Base-by-base conservation (phyloP, 768 basidiomycete genomes). In the Sutorius australiensis region DNA sequence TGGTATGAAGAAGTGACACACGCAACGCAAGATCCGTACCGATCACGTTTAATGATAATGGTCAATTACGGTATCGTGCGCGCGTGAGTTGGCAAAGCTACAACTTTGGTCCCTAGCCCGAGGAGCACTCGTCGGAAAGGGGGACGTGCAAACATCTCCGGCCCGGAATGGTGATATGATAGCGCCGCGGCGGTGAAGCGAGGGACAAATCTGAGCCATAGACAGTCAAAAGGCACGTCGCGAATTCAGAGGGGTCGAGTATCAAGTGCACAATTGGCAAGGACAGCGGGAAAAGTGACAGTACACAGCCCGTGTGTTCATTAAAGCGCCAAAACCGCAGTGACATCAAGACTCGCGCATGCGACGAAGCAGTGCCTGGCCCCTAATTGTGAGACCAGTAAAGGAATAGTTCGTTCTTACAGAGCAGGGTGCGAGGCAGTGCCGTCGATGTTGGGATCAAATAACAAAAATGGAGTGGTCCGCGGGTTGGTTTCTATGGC, bases 11-110 rank as follows among this genome's bases (percentile, higher is more conserved):
- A 3, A 24, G 40, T n/a, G 21, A 31, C 11, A n/a, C 24, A 24
- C 24, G 24, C 24, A 24, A 24, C 24, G 24, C 24, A 24, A 24
- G 24, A 4, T 24, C 24, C 24, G 24, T 24, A 24, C 24, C 11
- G 34, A 56, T 42, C 53, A 49, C 10, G 39, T 60, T 54, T 62
- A 61, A 63, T 63, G 46, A 48, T 58, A 48, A 30, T 37, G 21
- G 34, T 14, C 45, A 9, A 41, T 55, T 55, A 49, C 39, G 58
- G 38, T 32, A 61, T 33, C 1, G 7, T 19, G 2, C 38, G 36
- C 44, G 37, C 21, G n/a, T 39, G 32, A 45, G 41, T 13, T 30
- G 24, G 42, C 10, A 43, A 31, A 12, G 48, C 2, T 36, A 31
- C 2, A 31, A 38, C 32, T 19, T 41, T 59, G 34, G 14, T 37